Evolutionary conservation across 164 flowering plant species (phyloP).

Genomic region (Macadamia integrifolia): DNA sequence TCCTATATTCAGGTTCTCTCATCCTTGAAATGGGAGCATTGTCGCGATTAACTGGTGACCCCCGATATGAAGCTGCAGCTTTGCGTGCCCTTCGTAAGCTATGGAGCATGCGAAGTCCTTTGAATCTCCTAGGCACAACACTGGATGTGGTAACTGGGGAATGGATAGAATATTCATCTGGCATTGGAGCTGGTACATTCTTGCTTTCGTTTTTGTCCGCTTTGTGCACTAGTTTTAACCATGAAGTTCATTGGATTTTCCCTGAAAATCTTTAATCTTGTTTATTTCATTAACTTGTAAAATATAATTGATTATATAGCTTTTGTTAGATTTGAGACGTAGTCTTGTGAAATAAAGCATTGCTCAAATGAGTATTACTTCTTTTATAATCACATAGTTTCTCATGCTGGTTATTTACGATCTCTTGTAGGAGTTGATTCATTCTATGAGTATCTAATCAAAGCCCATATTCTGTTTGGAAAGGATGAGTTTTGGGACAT

Average conservation of each 20-base stretch:
- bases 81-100: constrained; percentile 85
- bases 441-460: constrained; percentile 89
- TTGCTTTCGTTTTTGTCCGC: constrained; percentile 1
- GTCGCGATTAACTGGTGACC: constrained; percentile 84
- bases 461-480: constrained; percentile 93
- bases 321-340: not conserved
- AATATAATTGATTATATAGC: not conserved
- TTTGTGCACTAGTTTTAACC: not conserved
- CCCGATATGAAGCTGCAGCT: constrained; percentile 78
- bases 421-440: constrained; percentile 84
- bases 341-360: constrained; percentile 2
- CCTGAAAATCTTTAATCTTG: not conserved
- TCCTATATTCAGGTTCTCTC: constrained; percentile 65
- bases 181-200: constrained; percentile 89
- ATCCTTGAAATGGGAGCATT: constrained; percentile 99
- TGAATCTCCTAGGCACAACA: constrained; percentile 89
- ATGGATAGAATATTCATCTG: constrained; percentile 91
- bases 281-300: not conserved
- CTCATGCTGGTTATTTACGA: constrained; percentile 17
- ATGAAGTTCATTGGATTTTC: not conserved
- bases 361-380: not conserved
- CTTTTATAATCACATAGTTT: constrained; percentile 5
- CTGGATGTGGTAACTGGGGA: constrained; percentile 87
- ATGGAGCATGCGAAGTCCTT: constrained; percentile 97
- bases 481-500: constrained; percentile 93